These are phyloP conservation scores for Kodamaea jinghongensis DNA, from an alignment of 805 yeast genomes.

Conservation along the genomic window DNA sequence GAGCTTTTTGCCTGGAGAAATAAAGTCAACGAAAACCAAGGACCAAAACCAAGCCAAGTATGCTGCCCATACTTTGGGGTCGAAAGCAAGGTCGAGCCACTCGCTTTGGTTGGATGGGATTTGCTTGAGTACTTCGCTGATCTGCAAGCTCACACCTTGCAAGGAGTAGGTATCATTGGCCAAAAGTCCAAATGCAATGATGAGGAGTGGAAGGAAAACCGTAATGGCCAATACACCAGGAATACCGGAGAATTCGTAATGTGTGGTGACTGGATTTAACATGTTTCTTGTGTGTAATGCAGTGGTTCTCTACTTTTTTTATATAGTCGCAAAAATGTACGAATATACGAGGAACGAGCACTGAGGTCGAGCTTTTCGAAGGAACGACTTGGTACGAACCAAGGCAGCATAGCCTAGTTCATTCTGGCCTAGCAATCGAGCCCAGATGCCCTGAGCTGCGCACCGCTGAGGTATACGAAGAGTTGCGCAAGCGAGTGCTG, in stretches of 20 bases:
- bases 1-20: constrained; percentile 60
- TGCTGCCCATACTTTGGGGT: constrained; percentile 53
- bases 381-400: too few relatives aligned
- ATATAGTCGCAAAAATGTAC: too few relatives aligned
- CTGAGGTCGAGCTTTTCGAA: too few relatives aligned
- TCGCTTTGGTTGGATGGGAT: constrained; percentile 25
- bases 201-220: constrained; percentile 62
- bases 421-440: too few relatives aligned
- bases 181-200: constrained; percentile 56
- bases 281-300: background rate
- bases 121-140: constrained; percentile 34
- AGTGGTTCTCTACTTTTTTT: background rate
- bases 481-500: too few relatives aligned
- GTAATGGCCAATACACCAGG: constrained; percentile 71
- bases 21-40: constrained; percentile 59
- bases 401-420: too few relatives aligned
- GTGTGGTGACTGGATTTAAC: constrained; percentile 70
- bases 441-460: too few relatives aligned
- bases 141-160: constrained; percentile 46
- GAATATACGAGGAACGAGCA: too few relatives aligned
- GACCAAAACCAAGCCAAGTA: constrained; percentile 72
- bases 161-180: constrained; percentile 59
- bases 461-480: too few relatives aligned
- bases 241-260: constrained; percentile 75
- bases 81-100: constrained; percentile 35